Conservation (phyloP, 176 grass and related monocot genomes). For the Hyparrhenia diplandra region DNA sequence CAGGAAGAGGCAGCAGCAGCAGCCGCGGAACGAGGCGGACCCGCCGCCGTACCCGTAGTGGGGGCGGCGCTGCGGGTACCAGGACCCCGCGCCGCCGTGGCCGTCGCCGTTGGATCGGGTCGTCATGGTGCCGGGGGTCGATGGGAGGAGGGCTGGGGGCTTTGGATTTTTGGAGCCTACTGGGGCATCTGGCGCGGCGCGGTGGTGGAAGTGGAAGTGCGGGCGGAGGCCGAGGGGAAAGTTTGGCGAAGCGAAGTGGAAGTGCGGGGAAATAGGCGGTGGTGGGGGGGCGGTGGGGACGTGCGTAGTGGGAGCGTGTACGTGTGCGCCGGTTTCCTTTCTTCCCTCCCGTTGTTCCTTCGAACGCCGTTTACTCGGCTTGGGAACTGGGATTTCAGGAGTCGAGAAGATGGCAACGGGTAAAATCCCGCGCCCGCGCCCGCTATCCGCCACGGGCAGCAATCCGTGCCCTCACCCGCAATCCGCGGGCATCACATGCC, state of each 20-base stretch:
- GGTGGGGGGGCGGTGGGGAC: too few relatives aligned
- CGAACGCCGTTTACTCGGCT: conserved; percentile 9
- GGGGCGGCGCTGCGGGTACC: conserved; percentile 49
- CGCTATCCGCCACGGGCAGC: too few relatives aligned
- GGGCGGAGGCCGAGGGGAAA: conserved; percentile 34
- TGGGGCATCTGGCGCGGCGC: conserved; percentile 17
- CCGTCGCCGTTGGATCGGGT: conserved; percentile 47
- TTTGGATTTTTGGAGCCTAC: conserved; percentile 51
- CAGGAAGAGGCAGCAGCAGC: conserved; percentile 98
- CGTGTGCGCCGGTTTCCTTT: background rate
- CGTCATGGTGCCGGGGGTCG: conserved; percentile 32
- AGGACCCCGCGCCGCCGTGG: conserved; percentile 20
- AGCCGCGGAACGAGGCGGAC: conserved; percentile 86
- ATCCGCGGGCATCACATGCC: too few relatives aligned
- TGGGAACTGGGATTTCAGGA: background rate
- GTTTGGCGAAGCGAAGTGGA: conserved; percentile 13
- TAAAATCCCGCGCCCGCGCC: too few relatives aligned
- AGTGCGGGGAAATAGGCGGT: too few relatives aligned
- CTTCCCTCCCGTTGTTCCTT: background rate
- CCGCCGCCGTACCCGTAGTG: conserved; percentile 61
- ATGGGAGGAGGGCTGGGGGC: conserved; percentile 7
- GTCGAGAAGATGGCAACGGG: too few relatives aligned
- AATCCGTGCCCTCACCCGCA: too few relatives aligned
- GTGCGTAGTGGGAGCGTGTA: conserved; percentile 10
- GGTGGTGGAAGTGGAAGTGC: background rate